Evolutionary conservation across 345 rosid species (phyloP).

Genomic region (Salix viminalis): DNA sequence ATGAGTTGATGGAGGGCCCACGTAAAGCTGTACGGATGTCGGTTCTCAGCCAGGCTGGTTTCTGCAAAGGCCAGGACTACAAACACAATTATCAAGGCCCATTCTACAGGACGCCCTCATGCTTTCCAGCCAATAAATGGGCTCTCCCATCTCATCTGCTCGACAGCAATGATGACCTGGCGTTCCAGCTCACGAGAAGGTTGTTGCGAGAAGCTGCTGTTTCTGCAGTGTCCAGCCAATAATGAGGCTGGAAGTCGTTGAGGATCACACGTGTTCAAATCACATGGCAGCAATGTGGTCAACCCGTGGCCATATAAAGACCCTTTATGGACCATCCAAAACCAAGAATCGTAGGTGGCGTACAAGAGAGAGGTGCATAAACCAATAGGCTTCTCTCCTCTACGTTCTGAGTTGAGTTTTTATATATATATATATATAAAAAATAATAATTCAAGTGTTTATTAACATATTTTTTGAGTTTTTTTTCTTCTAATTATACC

Average conservation of each 20-base stretch:
- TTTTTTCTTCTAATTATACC: too few relatives aligned
- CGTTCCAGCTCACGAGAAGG: not conserved
- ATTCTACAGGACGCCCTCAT: not conserved
- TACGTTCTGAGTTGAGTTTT: too few relatives aligned
- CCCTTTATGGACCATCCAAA: not conserved
- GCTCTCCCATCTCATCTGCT: not conserved
- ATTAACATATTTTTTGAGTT: too few relatives aligned
- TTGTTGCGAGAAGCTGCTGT: not conserved
- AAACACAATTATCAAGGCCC: not conserved
- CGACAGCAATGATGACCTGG: not conserved
- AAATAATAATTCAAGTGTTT: too few relatives aligned
- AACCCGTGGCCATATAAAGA: not conserved
- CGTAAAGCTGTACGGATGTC: too few relatives aligned
- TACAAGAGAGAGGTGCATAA: not conserved
- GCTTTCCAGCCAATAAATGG: not conserved
- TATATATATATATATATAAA: too few relatives aligned
- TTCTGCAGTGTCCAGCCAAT: not conserved
- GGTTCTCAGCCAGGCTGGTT: not conserved
- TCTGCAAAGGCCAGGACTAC: not conserved
- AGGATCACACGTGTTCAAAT: not conserved
- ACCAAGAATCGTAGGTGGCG: not conserved
- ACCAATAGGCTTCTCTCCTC: not conserved
- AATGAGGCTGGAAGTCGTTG: not conserved
- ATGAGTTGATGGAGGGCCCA: too few relatives aligned
- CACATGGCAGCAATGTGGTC: not conserved